A percentile compares a stretch with the other conserved stretches of the same genome.
Conservation (phyloP, 148 eudicot species). For the Rhododendron ovatum region DNA sequence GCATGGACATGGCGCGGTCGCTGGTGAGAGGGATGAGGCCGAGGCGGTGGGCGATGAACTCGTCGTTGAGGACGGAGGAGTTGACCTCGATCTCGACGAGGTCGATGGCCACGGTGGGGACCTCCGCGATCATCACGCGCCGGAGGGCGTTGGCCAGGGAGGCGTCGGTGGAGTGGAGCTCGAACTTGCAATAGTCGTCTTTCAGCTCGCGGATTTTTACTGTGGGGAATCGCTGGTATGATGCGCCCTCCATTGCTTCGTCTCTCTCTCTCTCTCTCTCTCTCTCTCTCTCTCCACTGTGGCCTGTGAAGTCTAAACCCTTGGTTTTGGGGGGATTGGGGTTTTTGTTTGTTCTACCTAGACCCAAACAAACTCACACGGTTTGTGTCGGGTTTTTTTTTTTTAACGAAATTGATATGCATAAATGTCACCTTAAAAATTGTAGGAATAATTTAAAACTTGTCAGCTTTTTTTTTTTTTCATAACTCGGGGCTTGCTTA, state of each 20-base stretch:
- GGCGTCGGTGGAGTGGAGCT: constrained; percentile 76
- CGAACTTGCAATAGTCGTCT: constrained; percentile 78
- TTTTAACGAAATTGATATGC: no score
- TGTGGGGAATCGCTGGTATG: constrained; percentile 80
- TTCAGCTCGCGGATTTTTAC: constrained; percentile 74
- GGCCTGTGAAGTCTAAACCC: neutral
- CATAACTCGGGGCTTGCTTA: no score
- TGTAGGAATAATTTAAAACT: no score
- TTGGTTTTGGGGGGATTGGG: neutral
- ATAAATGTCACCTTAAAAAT: no score
- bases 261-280: neutral
- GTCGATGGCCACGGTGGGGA: constrained; percentile 86
- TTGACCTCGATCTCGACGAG: constrained; percentile 93
- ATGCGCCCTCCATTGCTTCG: constrained; percentile 38
- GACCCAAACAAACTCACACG: no score
- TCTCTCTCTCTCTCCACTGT: neutral
- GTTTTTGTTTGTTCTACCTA: neutral
- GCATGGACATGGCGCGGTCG: constrained; percentile 87
- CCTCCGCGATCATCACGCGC: constrained; percentile 91
- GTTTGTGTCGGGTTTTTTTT: no score
- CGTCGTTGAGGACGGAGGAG: constrained; percentile 89
- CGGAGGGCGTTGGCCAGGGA: constrained; percentile 91
- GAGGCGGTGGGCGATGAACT: constrained; percentile 84
- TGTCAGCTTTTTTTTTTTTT: no score
- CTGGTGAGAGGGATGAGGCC: constrained; percentile 83